Base-by-base conservation (phyloP, 169 alveolate species). In the Eimeria praecox region DNA sequence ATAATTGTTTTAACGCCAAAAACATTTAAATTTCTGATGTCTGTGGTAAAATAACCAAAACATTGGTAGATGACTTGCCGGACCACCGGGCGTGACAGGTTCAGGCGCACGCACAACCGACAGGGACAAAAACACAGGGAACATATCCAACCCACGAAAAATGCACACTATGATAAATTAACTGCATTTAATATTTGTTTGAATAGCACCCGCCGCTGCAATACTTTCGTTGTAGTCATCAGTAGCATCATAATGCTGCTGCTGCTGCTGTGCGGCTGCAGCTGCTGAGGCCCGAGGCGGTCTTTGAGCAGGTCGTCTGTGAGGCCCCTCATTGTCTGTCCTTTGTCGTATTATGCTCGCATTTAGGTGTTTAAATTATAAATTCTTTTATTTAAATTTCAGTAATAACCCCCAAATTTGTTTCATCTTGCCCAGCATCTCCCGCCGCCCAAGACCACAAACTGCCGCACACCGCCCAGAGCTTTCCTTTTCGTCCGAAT, bases 241-340 rank as follows among this genome's bases (percentile, higher is more conserved):
- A 49, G 12, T 12, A 1, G 52, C 30, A 66, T 27, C 78, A 27
- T 27, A 27, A 33, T 1, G 44, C 42, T 20, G 75, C 78, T 42
- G 42, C 52, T 73, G 83, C 83, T 22, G 14, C 75, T 64, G 75
- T 64, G 40, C 38, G 5, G 40, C 40, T 64, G 69, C 69, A 14
- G 69, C 69, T 1, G 59, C 6, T 52, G 56, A 75, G 86, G 86
- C 86, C 86, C 86, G 59, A 16, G 86, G 59, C 86, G 86, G 86
- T 75, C 86, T 64, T 22, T 66, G 78, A 42, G 86, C 86, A 22
- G 54, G 20, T 35, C 52, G 54, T 75, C 33, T 38, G 54, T 22
- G 85, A 12, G 56, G 85, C n/a, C 35, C 85, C 56, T 12, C 46
- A 24, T 14, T 54, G 0, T 42, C 56, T 24, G 86, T 16, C 56